Percentiles rank a stretch among this genome's conserved stretches.
phyloP scores from a whole-genome alignment of 1,284 basidiomycete species.

The Erythrobasidium hasegawianum region DNA sequence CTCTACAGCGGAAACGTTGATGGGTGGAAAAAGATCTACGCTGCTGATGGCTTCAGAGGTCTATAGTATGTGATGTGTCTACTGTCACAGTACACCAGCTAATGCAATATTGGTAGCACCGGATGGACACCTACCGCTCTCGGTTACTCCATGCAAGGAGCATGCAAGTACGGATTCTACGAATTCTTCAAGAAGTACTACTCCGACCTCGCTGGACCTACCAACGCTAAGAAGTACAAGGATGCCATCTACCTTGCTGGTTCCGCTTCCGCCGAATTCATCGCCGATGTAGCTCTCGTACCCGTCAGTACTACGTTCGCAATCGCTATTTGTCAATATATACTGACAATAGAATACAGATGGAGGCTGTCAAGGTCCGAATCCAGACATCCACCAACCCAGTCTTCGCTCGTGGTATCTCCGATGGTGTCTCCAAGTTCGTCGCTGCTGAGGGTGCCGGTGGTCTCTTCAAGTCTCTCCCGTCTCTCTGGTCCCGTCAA shows the following conservation, averaged over 20 bases:
- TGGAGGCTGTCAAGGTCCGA: conserved; percentile 49
- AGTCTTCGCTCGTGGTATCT: conserved; percentile 44
- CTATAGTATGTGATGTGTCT: conserved; percentile 44
- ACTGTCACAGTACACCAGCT: too few species aligned
- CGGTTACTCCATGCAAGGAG: conserved; percentile 48
- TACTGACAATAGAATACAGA: conserved; percentile 8
- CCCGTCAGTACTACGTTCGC: conserved; percentile 37
- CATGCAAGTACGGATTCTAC: conserved; percentile 48
- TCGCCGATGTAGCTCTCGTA: conserved; percentile 47
- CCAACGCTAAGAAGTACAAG: conserved; percentile 49
- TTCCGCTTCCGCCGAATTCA: conserved; percentile 48
- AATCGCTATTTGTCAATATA: background rate
- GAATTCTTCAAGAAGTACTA: conserved; percentile 45
- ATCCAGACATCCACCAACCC: conserved; percentile 48
- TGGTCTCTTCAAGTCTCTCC: conserved; percentile 47
- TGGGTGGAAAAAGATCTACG: conserved; percentile 47
- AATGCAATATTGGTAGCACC: conserved; percentile 38
- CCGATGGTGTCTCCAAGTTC: conserved; percentile 44
- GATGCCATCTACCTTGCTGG: conserved; percentile 47
- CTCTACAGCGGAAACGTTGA: conserved; percentile 47
- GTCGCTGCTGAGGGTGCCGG: conserved; percentile 45
- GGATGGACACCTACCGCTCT: conserved; percentile 46
- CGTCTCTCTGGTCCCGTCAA: conserved; percentile 48
- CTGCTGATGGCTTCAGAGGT: conserved; percentile 45
- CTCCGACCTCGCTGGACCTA: conserved; percentile 45